Percentiles rank a stretch among this genome's conserved stretches.
These are phyloP conservation scores for Candida multigemmis DNA, from an alignment of 805 yeast species.

Conservation along the genomic window DNA sequence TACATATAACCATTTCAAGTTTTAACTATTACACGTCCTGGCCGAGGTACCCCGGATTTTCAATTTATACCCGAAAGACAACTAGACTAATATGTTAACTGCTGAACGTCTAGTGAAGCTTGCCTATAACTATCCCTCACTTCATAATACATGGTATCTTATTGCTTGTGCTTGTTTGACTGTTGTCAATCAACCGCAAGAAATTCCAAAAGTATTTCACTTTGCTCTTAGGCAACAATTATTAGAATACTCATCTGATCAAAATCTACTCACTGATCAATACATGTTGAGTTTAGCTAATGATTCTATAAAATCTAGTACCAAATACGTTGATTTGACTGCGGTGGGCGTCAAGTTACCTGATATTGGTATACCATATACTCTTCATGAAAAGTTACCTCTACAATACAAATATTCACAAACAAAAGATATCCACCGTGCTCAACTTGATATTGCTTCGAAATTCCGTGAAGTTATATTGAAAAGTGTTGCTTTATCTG, in stretches of 20 bases:
- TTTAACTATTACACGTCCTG: no score
- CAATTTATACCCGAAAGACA: no score
- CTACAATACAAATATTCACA: slow-evolving; percentile 23
- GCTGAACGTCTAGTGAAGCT: slow-evolving; percentile 46
- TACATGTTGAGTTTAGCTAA: slow-evolving; percentile 26
- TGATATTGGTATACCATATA: slow-evolving; percentile 30
- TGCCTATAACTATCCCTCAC: slow-evolving; percentile 43
- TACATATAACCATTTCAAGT: no score
- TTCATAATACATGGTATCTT: slow-evolving; percentile 60
- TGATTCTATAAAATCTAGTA: slow-evolving; percentile 30
- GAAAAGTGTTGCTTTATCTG: slow-evolving; percentile 72
- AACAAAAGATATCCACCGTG: slow-evolving; percentile 24
- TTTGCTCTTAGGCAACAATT: slow-evolving; percentile 47
- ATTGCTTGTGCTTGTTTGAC: slow-evolving; percentile 76
- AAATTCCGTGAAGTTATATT: slow-evolving; percentile 70
- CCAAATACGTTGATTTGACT: slow-evolving; percentile 25
- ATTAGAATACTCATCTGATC: slow-evolving; percentile 18
- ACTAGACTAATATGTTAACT: no score
- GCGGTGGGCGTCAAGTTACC: slow-evolving; percentile 35
- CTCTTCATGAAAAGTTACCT: slow-evolving; percentile 28
- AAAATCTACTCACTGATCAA: slow-evolving; percentile 20
- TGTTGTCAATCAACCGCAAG: slow-evolving; percentile 76
- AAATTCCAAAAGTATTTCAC: slow-evolving; percentile 65
- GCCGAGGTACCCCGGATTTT: no score
- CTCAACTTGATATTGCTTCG: slow-evolving; percentile 31